Evolutionary conservation across 495 filamentous ascomycete genomes (phyloP), one percentile per base, ranked within the genome.

Genomic region (Talaromyces proteolyticus): DNA sequence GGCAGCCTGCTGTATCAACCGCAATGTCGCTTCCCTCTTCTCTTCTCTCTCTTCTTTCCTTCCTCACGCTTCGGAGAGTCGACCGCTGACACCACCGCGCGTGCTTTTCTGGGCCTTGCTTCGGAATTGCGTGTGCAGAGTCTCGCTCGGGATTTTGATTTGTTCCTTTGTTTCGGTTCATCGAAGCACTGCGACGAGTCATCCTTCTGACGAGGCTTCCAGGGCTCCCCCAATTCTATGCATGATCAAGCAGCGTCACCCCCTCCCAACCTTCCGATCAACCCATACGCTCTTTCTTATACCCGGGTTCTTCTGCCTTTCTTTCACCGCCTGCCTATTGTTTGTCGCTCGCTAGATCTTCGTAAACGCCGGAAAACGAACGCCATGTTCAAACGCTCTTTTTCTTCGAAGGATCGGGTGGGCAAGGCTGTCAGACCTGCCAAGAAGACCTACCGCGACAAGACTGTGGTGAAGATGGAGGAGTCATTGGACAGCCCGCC

Each of bases 341-440:
- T 23, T 26, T n/a, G 21, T 42, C 49, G 18, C 49, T 53, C 51
- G 23, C 29, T 54, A 45, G 20, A 21, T 44, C 24, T 55, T 52
- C 50, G 36, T 34, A 14, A 50, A 18, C 55, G 53, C 61, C 66
- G 68, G 56, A 62, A 62, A 78, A n/a, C n/a, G n/a, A n/a, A n/a
- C n/a, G 77, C 50, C 57, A 91, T 91, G 87, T 91, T 91, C 76
- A 89, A 85, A 66, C 86, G 87, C 65, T 89, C 87, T 58, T 91
- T 91, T 74, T 73, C 75, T 63, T 80, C 80, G 48, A 85, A 80
- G 68, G 78, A 86, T 67, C 82, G 86, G 53, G 85, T 85, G 64
- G 82, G 83, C 65, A 93, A 95, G 79, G 75, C 84, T 69, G 77
- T 76, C 71, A 90, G 82, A 71, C 73, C 73, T 59, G 53, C 78